phyloP scores from a whole-genome alignment of 2,329 filamentous ascomycete species.

The Microdochium trichocladiopsis region DNA sequence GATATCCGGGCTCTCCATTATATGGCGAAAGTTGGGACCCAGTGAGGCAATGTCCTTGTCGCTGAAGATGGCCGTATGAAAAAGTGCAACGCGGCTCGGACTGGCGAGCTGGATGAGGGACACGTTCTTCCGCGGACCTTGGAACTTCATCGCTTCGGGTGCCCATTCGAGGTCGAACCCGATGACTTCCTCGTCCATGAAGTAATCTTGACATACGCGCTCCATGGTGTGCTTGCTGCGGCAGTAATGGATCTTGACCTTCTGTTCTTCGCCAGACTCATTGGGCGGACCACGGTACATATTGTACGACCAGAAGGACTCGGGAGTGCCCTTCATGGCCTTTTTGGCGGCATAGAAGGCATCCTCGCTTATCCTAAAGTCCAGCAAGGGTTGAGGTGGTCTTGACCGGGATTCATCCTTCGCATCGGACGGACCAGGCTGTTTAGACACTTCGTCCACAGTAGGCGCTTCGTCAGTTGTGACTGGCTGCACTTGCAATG shows the following conservation, averaged over 20 bases:
- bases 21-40: constrained; percentile 54
- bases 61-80: constrained; percentile 67
- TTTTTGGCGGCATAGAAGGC: constrained; percentile 40
- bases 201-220: constrained; percentile 53
- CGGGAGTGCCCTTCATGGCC: constrained; percentile 32
- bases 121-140: constrained; percentile 59
- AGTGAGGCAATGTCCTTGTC: constrained; percentile 40
- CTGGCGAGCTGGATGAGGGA: constrained; percentile 80
- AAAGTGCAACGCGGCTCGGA: constrained; percentile 68
- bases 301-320: constrained; percentile 61
- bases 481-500: background rate
- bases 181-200: constrained; percentile 62
- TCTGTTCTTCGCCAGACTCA: constrained; percentile 33
- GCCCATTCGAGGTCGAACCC: constrained; percentile 91
- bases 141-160: constrained; percentile 33
- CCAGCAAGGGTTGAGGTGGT: constrained; percentile 12
- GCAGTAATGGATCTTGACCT: constrained; percentile 73
- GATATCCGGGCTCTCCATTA: constrained; percentile 65
- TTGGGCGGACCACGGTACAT: constrained; percentile 52
- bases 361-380: constrained; percentile 39
- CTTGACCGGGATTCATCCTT: background rate
- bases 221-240: constrained; percentile 61
- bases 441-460: background rate
- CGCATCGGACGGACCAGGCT: background rate
- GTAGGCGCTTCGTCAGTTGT: background rate